Conservation (phyloP, 805 yeast species). For the Metschnikowia chrysomelidarum region DNA sequence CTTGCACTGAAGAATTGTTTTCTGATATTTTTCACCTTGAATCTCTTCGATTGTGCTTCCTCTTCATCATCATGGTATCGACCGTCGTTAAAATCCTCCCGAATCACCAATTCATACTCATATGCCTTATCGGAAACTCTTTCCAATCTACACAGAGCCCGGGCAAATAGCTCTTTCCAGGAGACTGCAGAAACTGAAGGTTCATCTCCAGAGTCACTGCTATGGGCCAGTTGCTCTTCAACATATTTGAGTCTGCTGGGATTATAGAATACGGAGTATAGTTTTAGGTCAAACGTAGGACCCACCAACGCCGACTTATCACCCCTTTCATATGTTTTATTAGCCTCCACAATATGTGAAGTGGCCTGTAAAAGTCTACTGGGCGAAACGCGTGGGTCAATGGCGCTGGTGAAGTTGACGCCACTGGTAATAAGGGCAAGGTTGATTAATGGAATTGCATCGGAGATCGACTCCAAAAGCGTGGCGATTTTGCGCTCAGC, state of each 20-base stretch:
- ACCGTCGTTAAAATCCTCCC: constrained; percentile 65
- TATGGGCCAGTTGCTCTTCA: constrained; percentile 14
- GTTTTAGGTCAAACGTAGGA: constrained; percentile 54
- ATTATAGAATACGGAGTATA: constrained; percentile 63
- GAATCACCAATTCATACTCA: constrained; percentile 45
- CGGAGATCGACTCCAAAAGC: constrained; percentile 55
- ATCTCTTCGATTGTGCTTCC: constrained; percentile 27
- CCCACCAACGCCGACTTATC: constrained; percentile 44
- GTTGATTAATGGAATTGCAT: constrained; percentile 64
- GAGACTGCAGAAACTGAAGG: constrained; percentile 34
- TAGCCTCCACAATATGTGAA: constrained; percentile 39
- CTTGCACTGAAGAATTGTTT: constrained; percentile 68
- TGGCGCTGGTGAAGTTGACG: constrained; percentile 49
- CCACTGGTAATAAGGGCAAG: constrained; percentile 69
- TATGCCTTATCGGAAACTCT: constrained; percentile 28
- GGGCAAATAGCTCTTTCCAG: constrained; percentile 74
- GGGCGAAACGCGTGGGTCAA: constrained; percentile 58
- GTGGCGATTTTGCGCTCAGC: constrained; percentile 50
- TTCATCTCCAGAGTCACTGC: not conserved
- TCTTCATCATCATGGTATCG: constrained; percentile 63
- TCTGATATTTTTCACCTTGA: constrained; percentile 43
- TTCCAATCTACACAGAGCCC: constrained; percentile 45
- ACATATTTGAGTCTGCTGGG: constrained; percentile 41
- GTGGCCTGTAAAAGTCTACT: constrained; percentile 66
- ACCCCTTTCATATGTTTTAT: constrained; percentile 20